phyloP scores from a whole-genome alignment of 768 basidiomycete species.

The Boletellus sp. region DNA sequence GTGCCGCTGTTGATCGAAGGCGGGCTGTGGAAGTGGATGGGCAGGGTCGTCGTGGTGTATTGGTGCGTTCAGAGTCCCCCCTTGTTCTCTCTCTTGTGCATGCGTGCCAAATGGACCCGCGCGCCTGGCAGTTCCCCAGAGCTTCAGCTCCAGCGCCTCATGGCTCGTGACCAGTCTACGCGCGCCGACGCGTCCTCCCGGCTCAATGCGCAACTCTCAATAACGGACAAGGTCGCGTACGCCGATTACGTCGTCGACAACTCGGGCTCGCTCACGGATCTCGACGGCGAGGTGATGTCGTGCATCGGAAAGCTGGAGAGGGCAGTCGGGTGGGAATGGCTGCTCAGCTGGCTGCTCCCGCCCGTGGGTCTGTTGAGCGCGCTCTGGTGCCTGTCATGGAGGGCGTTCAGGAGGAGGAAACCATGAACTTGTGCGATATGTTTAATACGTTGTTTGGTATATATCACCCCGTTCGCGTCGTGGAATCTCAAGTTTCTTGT shows the following conservation, averaged over 20 bases:
- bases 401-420: slow-evolving; percentile 23
- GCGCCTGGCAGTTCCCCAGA: slow-evolving; percentile 59
- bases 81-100: too few relatives aligned
- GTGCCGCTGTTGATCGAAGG: slow-evolving; percentile 92
- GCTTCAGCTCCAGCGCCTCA: slow-evolving; percentile 80
- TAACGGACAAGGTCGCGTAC: slow-evolving; percentile 74
- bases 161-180: slow-evolving; percentile 66
- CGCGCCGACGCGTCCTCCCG: slow-evolving; percentile 68
- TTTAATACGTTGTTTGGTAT: neutral
- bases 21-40: slow-evolving; percentile 79
- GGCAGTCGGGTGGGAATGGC: slow-evolving; percentile 55
- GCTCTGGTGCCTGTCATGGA: slow-evolving; percentile 36
- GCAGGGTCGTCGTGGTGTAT: slow-evolving; percentile 82
- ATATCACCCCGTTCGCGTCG: neutral
- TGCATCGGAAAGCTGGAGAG: slow-evolving; percentile 44
- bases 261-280: slow-evolving; percentile 67
- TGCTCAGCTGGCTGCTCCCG: slow-evolving; percentile 59
- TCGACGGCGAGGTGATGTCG: slow-evolving; percentile 44
- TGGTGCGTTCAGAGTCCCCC: slow-evolving; percentile 78
- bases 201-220: slow-evolving; percentile 76
- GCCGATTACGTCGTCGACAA: slow-evolving; percentile 90
- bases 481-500: too few relatives aligned
- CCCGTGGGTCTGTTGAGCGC: slow-evolving; percentile 51
- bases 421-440: slow-evolving; percentile 1
- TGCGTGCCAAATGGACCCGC: neutral